phyloP scores from a whole-genome alignment of 805 yeast genomes.

The Blastobotrys muscicola region DNA sequence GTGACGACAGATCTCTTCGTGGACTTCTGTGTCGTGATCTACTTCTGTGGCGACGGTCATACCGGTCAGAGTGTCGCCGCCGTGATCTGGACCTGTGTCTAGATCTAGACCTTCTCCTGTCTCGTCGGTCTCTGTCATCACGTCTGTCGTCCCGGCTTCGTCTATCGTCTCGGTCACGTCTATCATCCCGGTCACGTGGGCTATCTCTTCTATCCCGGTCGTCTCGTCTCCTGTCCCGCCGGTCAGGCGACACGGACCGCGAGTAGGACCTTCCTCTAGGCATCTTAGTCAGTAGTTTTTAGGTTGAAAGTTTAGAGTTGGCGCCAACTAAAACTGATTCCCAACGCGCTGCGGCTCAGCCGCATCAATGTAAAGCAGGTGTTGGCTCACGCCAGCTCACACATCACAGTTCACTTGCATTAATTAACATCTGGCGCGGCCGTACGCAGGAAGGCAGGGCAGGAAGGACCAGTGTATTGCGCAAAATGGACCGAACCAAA shows the following conservation, averaged over 20 bases:
- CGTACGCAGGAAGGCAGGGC: too few relatives aligned
- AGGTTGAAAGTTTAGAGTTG: neutral
- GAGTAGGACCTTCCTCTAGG: neutral
- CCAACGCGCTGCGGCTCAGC: too few relatives aligned
- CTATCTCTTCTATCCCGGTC: conserved; percentile 8
- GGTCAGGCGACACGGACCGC: conserved; percentile 1
- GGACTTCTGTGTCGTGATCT: conserved; percentile 7
- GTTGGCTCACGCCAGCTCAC: too few relatives aligned
- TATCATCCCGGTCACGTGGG: conserved; percentile 14
- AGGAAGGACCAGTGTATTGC: neutral
- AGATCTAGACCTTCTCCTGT: too few relatives aligned
- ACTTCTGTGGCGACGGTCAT: conserved; percentile 9
- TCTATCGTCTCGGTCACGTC: conserved; percentile 10
- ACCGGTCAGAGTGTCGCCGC: conserved; percentile 6
- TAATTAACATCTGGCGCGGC: too few relatives aligned
- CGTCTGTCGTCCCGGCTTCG: conserved; percentile 7
- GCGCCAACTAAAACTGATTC: too few relatives aligned
- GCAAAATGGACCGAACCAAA: conserved; percentile 13
- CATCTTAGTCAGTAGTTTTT: neutral
- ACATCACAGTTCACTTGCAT: too few relatives aligned
- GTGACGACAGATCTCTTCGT: neutral
- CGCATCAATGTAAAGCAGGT: too few relatives aligned
- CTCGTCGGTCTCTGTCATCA: neutral
- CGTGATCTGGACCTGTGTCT: conserved; percentile 10
- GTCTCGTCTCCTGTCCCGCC: too few relatives aligned